Percentiles rank a stretch among this genome's conserved stretches.
Evolutionary conservation across 1,284 basidiomycete species (phyloP).

Genomic region (Trametes hirsuta): DNA sequence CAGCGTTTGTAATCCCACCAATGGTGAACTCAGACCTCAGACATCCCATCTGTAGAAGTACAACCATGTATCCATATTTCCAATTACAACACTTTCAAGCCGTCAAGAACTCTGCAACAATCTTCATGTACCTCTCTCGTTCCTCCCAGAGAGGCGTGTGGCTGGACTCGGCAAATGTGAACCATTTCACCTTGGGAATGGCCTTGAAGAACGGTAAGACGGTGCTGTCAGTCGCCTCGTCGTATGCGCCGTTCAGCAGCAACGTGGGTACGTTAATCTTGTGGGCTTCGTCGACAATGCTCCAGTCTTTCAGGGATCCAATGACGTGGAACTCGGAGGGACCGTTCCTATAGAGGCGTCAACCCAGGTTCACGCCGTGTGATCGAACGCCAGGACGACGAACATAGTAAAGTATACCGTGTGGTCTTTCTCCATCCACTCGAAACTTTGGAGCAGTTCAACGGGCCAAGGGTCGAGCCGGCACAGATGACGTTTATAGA

Average conservation of each 20-base stretch:
- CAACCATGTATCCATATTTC: not conserved
- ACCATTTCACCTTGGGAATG: conserved; percentile 41
- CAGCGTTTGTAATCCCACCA: not conserved
- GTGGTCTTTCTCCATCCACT: conserved; percentile 42
- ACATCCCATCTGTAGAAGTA: not conserved
- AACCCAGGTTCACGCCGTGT: not conserved
- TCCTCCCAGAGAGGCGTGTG: conserved; percentile 37
- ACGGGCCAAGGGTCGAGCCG: conserved; percentile 48
- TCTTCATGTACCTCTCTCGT: conserved; percentile 29
- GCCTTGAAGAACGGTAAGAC: conserved; percentile 48
- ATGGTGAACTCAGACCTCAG: not conserved
- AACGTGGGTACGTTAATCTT: conserved; percentile 52
- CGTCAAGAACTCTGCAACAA: conserved; percentile 26
- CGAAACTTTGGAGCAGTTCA: conserved; percentile 32
- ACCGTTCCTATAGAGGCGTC: conserved; percentile 44
- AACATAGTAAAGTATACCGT: conserved; percentile 55
- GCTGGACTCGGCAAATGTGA: conserved; percentile 31
- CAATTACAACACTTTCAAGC: not conserved
- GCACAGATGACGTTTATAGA: conserved; percentile 49
- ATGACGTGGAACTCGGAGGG: conserved; percentile 53
- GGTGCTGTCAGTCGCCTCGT: conserved; percentile 50
- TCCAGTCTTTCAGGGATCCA: conserved; percentile 54
- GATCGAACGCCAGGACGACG: conserved; percentile 15
- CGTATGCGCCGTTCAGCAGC: conserved; percentile 54
- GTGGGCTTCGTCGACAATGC: conserved; percentile 45